Conservation (phyloP, 1,284 basidiomycete genomes). For the Fomitopsis palustris region DNA sequence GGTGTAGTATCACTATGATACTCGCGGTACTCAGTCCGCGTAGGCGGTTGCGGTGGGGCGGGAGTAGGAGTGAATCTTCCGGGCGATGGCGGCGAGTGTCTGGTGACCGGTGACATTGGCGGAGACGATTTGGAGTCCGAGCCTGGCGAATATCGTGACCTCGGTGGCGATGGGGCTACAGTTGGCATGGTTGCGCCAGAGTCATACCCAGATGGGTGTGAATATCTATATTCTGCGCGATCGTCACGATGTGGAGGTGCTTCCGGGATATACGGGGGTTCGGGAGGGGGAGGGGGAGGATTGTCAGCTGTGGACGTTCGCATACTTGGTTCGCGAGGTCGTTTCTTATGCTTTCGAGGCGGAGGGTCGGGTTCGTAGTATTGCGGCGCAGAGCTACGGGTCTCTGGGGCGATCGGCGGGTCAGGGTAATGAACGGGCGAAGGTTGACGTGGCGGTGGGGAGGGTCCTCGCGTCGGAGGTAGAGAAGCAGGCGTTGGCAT, state of each 20-base stretch:
- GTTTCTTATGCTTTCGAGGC: neutral
- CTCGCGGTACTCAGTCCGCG: neutral
- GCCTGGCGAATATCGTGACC: neutral
- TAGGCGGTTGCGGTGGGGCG: neutral
- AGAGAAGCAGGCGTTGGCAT: constrained; percentile 10
- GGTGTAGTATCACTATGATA: neutral
- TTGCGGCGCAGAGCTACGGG: neutral
- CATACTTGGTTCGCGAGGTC: neutral
- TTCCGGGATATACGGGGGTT: neutral
- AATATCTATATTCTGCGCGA: neutral
- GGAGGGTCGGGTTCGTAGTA: neutral
- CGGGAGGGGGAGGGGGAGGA: neutral
- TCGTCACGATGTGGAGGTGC: neutral
- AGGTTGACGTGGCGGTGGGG: neutral
- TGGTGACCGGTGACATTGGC: constrained; percentile 1
- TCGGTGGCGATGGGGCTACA: neutral
- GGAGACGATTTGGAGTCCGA: neutral
- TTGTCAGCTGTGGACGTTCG: neutral
- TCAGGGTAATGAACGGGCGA: neutral
- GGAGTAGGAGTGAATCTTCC: neutral
- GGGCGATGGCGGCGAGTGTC: constrained; percentile 7
- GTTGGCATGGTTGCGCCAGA: neutral
- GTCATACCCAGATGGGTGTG: neutral
- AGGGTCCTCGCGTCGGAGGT: neutral
- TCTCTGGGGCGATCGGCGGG: neutral